Percentiles rank a stretch among this genome's conserved stretches.
Conservation (phyloP, 257 asterid species). For the Henckelia pumila region DNA sequence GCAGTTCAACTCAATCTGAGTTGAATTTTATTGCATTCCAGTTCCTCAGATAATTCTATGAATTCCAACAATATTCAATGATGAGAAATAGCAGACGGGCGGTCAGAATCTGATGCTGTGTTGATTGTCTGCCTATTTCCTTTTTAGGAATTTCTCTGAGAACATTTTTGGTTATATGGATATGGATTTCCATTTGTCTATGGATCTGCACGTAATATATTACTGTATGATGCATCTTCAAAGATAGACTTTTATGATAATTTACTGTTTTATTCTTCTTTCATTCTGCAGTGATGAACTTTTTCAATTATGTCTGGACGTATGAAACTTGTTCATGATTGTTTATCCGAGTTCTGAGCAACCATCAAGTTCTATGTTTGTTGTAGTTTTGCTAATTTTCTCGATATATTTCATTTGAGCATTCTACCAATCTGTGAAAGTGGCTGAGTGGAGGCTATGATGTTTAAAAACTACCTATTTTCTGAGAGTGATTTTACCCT, state of each 20-base stretch:
- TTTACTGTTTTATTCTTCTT: not conserved
- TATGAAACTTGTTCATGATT: constrained; percentile 62
- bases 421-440: not conserved
- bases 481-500: constrained; percentile 44
- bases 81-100: constrained; percentile 84
- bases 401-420: not conserved
- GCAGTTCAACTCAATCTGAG: too few relatives aligned
- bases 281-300: constrained; percentile 46
- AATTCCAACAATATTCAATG: constrained; percentile 29
- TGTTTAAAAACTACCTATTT: constrained; percentile 72
- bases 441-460: constrained; percentile 44
- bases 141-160: constrained; percentile 52
- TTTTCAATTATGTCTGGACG: constrained; percentile 65
- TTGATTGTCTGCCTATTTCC: constrained; percentile 77
- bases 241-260: not conserved
- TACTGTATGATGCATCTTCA: not conserved
- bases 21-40: too few relatives aligned
- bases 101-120: constrained; percentile 93
- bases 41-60: not conserved
- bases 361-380: not conserved
- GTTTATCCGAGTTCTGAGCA: constrained; percentile 55
- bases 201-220: too few relatives aligned
- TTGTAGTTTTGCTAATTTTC: not conserved
- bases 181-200: not conserved
- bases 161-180: not conserved